Evolutionary conservation across 2,329 filamentous ascomycete species (phyloP), one percentile per base, ranked within the genome.

Genomic region (Canariomyces notabilis): DNA sequence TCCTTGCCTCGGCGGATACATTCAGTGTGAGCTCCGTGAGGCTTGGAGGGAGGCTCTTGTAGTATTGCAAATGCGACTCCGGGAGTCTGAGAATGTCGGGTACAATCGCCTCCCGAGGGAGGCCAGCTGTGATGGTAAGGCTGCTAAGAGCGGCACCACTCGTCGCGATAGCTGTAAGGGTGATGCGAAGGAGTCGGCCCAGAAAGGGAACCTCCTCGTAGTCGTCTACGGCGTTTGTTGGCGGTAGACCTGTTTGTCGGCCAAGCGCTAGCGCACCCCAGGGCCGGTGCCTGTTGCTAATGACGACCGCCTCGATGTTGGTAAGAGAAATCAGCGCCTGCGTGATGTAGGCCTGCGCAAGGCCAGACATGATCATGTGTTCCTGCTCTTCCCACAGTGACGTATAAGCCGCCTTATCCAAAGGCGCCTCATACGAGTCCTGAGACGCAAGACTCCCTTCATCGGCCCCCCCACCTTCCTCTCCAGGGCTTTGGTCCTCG

Each of bases 251-350:
- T 36, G 32, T 42, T 42, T 42, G 32, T 42, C 40, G 40, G 40
- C 40, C 32, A 42, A 35, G 20, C 40, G 40, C 40, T 42, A 42
- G 32, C 35, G 40, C 32, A 42, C 40, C 40, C 40, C 31, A 42
- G 40, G 40, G 40, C 31, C 40, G 40, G 40, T 42, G 40, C 31
- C 34, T 42, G 31, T 42, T 42, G 40, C 40, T 42, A 42, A 42
- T 42, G 32, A 42, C 40, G 40, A 42, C 20, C 34, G 40, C 19
- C 31, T 42, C 32, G 29, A 42, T 42, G 40, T 42, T 42, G 31
- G 20, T 9, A 36, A 42, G 40, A 42, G 40, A 42, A 35, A 42
- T 42, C 20, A 42, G 40, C 40, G 40, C 40, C 40, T 26, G 32
- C 32, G 40, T 42, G 32, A 42, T 42, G 20, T 42, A 42, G 31